A percentile compares a stretch with the other conserved stretches of the same genome.
Evolutionary conservation across 208 protist genomes (phyloP).

Genomic region (Porcisia deanei): DNA sequence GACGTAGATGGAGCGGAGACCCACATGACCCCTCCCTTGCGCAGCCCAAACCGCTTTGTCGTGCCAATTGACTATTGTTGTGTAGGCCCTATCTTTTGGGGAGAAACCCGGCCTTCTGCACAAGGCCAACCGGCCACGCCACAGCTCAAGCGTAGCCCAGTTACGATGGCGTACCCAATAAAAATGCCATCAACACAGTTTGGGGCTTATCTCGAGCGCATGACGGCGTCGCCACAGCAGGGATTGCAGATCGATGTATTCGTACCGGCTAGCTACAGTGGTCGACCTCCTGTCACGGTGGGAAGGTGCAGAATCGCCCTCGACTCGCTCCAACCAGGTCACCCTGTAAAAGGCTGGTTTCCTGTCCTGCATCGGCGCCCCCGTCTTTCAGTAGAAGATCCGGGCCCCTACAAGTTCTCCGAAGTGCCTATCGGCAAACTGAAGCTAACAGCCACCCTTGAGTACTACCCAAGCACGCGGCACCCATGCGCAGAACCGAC

Average conservation of each 20-base stretch:
- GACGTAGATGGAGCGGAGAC: neutral
- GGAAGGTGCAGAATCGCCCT: conserved; percentile 64
- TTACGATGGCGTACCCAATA: conserved; percentile 72
- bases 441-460: conserved; percentile 50
- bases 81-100: conserved; percentile 80
- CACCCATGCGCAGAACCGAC: neutral
- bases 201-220: conserved; percentile 59
- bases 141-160: conserved; percentile 43
- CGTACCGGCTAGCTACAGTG: conserved; percentile 85
- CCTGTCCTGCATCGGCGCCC: conserved; percentile 50
- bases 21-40: conserved; percentile 2
- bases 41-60: conserved; percentile 51
- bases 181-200: conserved; percentile 66
- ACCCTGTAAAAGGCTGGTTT: conserved; percentile 72
- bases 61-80: conserved; percentile 84
- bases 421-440: conserved; percentile 49
- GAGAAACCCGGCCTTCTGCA: conserved; percentile 58
- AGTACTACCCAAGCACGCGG: conserved; percentile 39
- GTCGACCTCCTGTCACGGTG: conserved; percentile 54
- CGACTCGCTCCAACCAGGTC: conserved; percentile 39
- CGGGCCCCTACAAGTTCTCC: neutral
- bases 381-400: neutral
- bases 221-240: conserved; percentile 50
- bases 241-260: conserved; percentile 78
- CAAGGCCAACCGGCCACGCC: conserved; percentile 72